phyloP scores from a whole-genome alignment of 164 flowering plant species.

The Tinospora cordifolia region DNA sequence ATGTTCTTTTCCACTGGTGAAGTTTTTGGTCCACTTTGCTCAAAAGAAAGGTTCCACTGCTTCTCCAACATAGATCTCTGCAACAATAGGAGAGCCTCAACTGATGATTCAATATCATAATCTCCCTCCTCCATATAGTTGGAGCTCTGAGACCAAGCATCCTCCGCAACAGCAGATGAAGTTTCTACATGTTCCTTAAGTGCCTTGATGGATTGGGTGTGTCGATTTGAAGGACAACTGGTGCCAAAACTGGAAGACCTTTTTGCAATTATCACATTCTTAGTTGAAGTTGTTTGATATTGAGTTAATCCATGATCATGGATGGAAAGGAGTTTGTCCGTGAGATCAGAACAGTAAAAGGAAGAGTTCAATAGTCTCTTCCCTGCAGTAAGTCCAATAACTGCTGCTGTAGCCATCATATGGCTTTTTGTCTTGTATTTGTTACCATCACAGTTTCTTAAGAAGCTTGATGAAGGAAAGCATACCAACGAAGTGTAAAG shows the following conservation, averaged over 20 bases:
- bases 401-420: constrained; percentile 75
- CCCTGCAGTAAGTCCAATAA: constrained; percentile 68
- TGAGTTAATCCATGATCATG: constrained; percentile 36
- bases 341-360: constrained; percentile 46
- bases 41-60: constrained; percentile 75
- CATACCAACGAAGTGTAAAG: constrained; percentile 4
- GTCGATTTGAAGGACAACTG: constrained; percentile 33
- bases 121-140: constrained; percentile 34
- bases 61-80: constrained; percentile 93
- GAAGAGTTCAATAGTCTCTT: constrained; percentile 71
- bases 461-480: constrained; percentile 9
- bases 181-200: constrained; percentile 47
- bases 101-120: constrained; percentile 33
- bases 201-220: constrained; percentile 43
- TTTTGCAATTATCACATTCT: constrained; percentile 39
- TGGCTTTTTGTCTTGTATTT: constrained; percentile 18
- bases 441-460: constrained; percentile 21
- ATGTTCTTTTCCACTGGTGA: constrained; percentile 18
- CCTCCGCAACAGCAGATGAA: constrained; percentile 30
- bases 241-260: constrained; percentile 41
- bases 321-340: constrained; percentile 42
- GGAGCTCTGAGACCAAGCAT: constrained; percentile 25
- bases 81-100: constrained; percentile 73
- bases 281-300: constrained; percentile 29
- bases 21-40: constrained; percentile 18